A percentile compares a stretch with the other conserved stretches of the same genome.
Evolutionary conservation across 1,284 basidiomycete species (phyloP).

Genomic region (Irpex lacteus): DNA sequence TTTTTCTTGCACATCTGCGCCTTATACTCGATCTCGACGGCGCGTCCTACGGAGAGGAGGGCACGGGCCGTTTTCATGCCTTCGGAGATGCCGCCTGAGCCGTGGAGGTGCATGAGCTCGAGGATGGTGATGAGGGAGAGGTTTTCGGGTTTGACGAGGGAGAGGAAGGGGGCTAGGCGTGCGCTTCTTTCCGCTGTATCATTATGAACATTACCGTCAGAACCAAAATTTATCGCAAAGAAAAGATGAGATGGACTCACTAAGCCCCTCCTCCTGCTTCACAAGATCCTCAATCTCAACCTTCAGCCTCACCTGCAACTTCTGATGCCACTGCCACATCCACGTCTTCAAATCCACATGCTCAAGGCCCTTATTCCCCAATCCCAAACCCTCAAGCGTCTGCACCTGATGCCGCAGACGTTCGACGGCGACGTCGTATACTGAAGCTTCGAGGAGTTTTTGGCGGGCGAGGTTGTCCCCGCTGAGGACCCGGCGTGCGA

Average conservation of each 20-base stretch:
- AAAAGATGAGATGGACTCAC: too few species aligned
- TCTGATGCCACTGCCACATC: conserved; percentile 90
- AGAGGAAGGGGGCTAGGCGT: conserved; percentile 63
- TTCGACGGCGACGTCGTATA: conserved; percentile 78
- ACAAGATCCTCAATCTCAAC: conserved; percentile 55
- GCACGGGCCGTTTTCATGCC: conserved; percentile 93
- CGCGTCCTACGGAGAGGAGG: conserved; percentile 79
- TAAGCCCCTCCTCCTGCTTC: conserved; percentile 33
- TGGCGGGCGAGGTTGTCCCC: conserved; percentile 75
- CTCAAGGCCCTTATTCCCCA: conserved; percentile 49
- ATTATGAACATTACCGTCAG: neutral
- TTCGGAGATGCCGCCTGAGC: conserved; percentile 72
- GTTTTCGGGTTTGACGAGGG: conserved; percentile 74
- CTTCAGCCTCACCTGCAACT: conserved; percentile 54
- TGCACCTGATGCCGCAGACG: conserved; percentile 69
- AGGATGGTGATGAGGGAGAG: conserved; percentile 89
- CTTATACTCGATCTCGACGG: conserved; percentile 88
- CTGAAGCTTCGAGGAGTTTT: conserved; percentile 79
- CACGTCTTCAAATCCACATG: conserved; percentile 64
- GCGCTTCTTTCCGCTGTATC: neutral
- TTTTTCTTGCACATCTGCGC: conserved; percentile 75
- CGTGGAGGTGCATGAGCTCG: conserved; percentile 85
- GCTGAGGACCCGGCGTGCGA: conserved; percentile 61
- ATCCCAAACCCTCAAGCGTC: conserved; percentile 55
- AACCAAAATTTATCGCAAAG: too few species aligned